Conservation (phyloP, 1,284 basidiomycete species). For the Cutaneotrichosporon cavernicola region DNA sequence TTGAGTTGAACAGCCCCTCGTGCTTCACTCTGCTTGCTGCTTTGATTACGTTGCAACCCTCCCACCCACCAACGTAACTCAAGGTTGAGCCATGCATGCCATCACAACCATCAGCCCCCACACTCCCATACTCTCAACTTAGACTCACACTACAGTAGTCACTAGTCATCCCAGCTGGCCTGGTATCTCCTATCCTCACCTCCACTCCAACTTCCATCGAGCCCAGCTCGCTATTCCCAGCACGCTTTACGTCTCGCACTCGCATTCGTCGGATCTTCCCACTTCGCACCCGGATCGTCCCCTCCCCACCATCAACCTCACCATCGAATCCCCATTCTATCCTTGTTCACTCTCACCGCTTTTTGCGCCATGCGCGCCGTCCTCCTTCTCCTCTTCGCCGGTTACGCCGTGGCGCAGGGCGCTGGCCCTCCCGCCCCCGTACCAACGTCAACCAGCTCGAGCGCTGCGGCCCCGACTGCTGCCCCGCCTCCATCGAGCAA, state of each 20-base stretch:
- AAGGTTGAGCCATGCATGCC: not conserved
- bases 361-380: conserved; percentile 3
- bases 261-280: not conserved
- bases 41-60: no score
- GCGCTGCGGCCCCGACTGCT: not conserved
- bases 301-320: not conserved
- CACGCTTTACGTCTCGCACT: not conserved
- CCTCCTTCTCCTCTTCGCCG: conserved; percentile 2
- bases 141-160: not conserved
- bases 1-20: no score
- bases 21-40: no score
- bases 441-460: not conserved
- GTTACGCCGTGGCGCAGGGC: conserved; percentile 2
- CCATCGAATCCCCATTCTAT: not conserved
- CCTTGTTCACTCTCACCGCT: not conserved
- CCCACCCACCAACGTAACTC: no score
- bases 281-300: not conserved
- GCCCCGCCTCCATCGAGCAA: not conserved
- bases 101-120: not conserved
- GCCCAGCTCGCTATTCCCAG: not conserved
- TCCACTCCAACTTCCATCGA: not conserved
- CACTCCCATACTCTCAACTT: not conserved
- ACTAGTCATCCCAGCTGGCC: not conserved
- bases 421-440: not conserved
- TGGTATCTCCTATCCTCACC: not conserved